Percentiles rank a stretch among this genome's conserved stretches.
Evolutionary conservation across 345 rosid genomes (phyloP).

Genomic region (Arabidopsis thaliana): DNA sequence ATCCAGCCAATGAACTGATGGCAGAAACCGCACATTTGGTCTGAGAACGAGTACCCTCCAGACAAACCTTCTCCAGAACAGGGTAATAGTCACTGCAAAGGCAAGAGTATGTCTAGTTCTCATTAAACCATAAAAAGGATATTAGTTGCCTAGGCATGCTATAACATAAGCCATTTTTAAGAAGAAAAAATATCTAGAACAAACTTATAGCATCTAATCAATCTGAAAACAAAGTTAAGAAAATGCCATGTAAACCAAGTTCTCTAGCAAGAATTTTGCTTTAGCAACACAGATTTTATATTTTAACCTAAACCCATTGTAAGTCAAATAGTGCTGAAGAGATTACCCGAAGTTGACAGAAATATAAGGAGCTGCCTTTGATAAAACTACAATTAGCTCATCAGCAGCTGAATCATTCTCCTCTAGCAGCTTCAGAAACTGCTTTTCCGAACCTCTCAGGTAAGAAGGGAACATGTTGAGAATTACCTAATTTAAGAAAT

Average conservation of each 20-base stretch:
- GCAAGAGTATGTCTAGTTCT: slow-evolving; percentile 26
- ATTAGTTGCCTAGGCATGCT: slow-evolving; percentile 24
- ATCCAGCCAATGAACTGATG: slow-evolving; percentile 64
- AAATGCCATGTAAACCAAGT: slow-evolving; percentile 2
- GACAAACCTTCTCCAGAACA: slow-evolving; percentile 64
- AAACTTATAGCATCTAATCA: slow-evolving; percentile 23
- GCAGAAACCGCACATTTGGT: slow-evolving; percentile 88
- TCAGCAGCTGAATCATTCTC: slow-evolving; percentile 54
- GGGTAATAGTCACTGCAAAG: slow-evolving; percentile 69
- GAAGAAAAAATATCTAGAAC: slow-evolving; percentile 12
- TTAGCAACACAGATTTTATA: not conserved
- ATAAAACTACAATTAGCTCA: slow-evolving; percentile 61
- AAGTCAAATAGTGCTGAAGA: slow-evolving; percentile 30
- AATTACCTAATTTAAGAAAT: slow-evolving; percentile 55
- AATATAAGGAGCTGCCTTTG: slow-evolving; percentile 71
- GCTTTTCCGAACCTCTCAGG: slow-evolving; percentile 72
- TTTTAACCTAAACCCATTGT: slow-evolving; percentile 19
- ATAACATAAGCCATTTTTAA: slow-evolving; percentile 22
- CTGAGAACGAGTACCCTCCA: slow-evolving; percentile 81
- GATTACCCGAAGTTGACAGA: slow-evolving; percentile 70
- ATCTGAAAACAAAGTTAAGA: slow-evolving; percentile 11
- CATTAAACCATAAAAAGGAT: slow-evolving; percentile 4
- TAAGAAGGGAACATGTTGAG: slow-evolving; percentile 70
- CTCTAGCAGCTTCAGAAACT: slow-evolving; percentile 56
- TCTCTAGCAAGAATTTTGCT: slow-evolving; percentile 4